These are phyloP conservation scores for Thraustotheca clavata DNA, from an alignment of 352 stramenopile genomes.

Conservation along the genomic window DNA sequence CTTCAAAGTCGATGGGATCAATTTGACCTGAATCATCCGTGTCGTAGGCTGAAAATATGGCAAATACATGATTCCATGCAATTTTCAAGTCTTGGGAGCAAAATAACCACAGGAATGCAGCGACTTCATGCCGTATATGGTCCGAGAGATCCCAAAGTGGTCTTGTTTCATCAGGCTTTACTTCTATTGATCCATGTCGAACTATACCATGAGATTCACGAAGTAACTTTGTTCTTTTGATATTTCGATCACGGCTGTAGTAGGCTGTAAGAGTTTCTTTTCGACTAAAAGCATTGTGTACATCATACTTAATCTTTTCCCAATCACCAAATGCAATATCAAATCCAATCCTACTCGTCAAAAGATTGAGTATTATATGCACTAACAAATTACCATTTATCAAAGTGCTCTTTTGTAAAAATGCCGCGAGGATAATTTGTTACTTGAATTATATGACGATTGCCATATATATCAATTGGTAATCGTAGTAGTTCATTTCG, in stretches of 20 bases:
- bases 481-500: slow-evolving; percentile 6
- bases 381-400: slow-evolving; percentile 11
- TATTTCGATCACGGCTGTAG: background rate
- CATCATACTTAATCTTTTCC: slow-evolving; percentile 21
- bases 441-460: slow-evolving; percentile 20
- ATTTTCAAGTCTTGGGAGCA: slow-evolving; percentile 9
- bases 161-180: background rate
- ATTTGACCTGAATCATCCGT: background rate
- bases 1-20: background rate
- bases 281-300: slow-evolving; percentile 19
- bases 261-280: slow-evolving; percentile 21
- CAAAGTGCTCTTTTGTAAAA: slow-evolving; percentile 12
- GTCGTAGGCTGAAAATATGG: slow-evolving; percentile 6
- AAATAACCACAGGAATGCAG: slow-evolving; percentile 16
- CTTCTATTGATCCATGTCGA: background rate
- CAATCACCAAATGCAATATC: slow-evolving; percentile 14
- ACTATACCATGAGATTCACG: too few species aligned
- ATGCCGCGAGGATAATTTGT: background rate
- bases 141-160: slow-evolving; percentile 1
- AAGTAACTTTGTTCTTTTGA: background rate
- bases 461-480: slow-evolving; percentile 3
- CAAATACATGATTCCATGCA: slow-evolving; percentile 6
- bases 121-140: slow-evolving; percentile 17
- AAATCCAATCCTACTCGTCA: background rate
- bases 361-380: background rate